Evolutionary conservation across 2,329 filamentous ascomycete genomes (phyloP), one percentile per base, ranked within the genome.

Genomic region (Neofusicoccum parvum): DNA sequence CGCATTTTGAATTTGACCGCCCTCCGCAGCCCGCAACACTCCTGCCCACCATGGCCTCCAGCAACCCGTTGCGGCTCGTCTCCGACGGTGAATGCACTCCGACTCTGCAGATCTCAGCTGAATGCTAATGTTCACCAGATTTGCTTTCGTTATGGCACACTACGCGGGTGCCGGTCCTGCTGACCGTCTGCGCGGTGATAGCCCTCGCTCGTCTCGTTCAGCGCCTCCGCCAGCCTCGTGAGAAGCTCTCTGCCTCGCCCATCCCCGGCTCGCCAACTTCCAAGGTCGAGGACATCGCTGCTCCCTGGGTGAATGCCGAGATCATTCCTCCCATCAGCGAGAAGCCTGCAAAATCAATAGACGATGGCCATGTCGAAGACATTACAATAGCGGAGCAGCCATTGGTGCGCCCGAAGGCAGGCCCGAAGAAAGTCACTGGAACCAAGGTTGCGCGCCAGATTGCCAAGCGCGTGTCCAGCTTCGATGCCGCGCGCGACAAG

Each of bases 391-490:
- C 68, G 11, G 68, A 70, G 20, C 68, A 54, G 36, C 65, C 68
- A n/a, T 59, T 70, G 17, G 67, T 67, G 11, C 76, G 74, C 62
- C 59, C 58, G 11, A 78, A 70, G 64, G 75, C 71, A 49, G 72
- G 67, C 0, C 78, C 78, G 12, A 80, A 78, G 68, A 78, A 71
- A 15, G 76, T 80, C 4, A 76, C 74, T 43, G 78, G 78, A 9
- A 69, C 49, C 46, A 78, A 70, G 63, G 70, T 74, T 65, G 34
- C 51, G 4, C 53, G 66, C 7, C 68, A 69, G 32, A 68, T 72
- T 9, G 72, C 74, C 2, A 75, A 74, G n/a, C 60, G 62, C 15
- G 67, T 58, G 6, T 32, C 71, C 10, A 69, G 53, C 43, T 72
- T 74, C 69, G 68, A 76, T 66, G 70, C 72, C 65, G 69, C 69